Conservation (phyloP, 2,329 filamentous ascomycete species). For the Zymoseptoria brevis region DNA sequence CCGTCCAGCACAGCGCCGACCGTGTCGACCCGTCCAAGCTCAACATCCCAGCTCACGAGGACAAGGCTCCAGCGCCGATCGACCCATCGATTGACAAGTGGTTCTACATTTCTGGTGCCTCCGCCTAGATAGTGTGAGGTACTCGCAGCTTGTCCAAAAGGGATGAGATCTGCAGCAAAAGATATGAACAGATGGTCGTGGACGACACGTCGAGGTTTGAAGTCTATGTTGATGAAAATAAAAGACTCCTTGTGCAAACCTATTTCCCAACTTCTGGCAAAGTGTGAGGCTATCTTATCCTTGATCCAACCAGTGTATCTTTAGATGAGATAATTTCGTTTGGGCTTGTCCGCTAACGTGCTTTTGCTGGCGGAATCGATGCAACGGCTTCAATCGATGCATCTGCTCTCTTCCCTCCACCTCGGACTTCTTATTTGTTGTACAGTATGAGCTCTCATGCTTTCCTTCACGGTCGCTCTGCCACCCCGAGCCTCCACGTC, state of each 20-base stretch:
- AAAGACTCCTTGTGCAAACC: background rate
- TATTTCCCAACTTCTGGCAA: background rate
- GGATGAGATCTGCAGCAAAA: background rate
- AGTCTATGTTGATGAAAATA: background rate
- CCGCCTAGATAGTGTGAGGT: conserved; percentile 29
- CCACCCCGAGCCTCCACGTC: background rate
- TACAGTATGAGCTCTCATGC: background rate
- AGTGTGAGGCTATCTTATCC: background rate
- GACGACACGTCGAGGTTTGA: background rate
- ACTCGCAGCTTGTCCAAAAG: background rate
- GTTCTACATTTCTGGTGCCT: conserved; percentile 99
- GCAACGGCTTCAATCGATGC: background rate
- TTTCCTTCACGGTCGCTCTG: background rate
- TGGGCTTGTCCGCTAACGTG: too few relatives aligned
- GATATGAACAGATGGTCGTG: background rate
- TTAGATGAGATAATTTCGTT: background rate
- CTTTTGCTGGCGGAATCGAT: too few relatives aligned
- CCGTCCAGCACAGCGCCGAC: conserved; percentile 64
- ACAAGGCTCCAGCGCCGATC: conserved; percentile 77
- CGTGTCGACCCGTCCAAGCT: conserved; percentile 63
- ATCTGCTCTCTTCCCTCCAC: background rate
- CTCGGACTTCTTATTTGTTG: background rate
- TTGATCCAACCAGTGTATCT: background rate
- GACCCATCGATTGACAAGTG: conserved; percentile 98
- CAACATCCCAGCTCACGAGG: conserved; percentile 70